Base-by-base conservation (phyloP, 2,329 filamentous ascomycete species). In the Aspergillus viridinutans region DNA sequence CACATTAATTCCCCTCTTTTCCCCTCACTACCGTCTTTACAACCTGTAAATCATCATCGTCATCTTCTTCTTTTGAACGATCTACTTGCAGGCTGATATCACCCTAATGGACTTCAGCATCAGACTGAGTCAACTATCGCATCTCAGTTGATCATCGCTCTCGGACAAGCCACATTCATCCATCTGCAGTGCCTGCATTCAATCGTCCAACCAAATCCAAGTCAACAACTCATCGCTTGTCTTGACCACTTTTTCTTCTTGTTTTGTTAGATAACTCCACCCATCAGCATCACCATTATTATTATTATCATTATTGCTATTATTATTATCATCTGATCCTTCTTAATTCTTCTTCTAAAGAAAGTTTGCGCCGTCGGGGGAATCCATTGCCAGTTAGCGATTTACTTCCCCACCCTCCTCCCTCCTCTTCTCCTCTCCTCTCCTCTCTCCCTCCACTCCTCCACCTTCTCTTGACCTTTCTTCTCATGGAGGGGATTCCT, bases 401-500 rank as follows among this genome's bases (percentile, higher is more conserved):
- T 26, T 58, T 49, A 47, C 52, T 49, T 53, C 29, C 49, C 17
- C 54, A 56, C 40, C 52, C 32, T 50, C 38, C 52, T 21, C 43
- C 29, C 47, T 42, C 52, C 25, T 48, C 29, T 58, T 50, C 47
- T 42, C 32, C 43, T 55, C 42, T 47, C 23, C 43, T 47, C 43
- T 4, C 14, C 32, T 38, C 40, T 53, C 38, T 47, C 20, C 43
- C 29, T 55, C 42, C 40, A 42, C 58, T 49, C 10, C 32, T 49
- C 54, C 47, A 53, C 53, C 57, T 59, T 48, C 43, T 55, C 61
- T 54, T 32, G 56, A 29, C 48, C 52, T 23, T 47, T 43, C 57
- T 55, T 61, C 57, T 54, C 54, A 66, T 66, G 64, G 64, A 66
- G 64, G 64, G 64, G 58, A 53, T 54, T 60, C 55, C 55, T 55